Base-by-base conservation (phyloP, 805 yeast species). In the Teunomyces tritomae region DNA sequence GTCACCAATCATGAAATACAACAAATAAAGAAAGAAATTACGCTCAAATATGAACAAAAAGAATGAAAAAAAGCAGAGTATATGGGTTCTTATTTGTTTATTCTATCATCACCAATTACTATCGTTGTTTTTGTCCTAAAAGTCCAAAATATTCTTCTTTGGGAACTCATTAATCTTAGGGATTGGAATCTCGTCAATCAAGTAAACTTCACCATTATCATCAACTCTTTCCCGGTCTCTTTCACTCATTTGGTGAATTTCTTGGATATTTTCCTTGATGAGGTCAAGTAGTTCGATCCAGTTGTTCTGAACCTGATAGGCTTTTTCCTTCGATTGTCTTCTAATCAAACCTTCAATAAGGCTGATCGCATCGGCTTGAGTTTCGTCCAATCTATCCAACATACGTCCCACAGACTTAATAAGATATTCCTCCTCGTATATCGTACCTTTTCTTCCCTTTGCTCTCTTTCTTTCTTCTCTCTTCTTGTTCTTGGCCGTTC, bases 401-500 rank as follows among this genome's bases (percentile, higher is more conserved):
- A 94, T 76, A 62, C 99, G 82, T 3, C 96, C 94, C 49, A 89
- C 83, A 3, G 97, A 91, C 56, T 81, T 82, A 42, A 94, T 84
- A 48, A 94, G 78, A 65, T 94, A 94, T 64, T 94, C 98, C 64
- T 94, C 99, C 66, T 94, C 99, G 61, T 94, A 94, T 16, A 94
- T 87, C 5, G 97, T 92, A 41, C 98, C 98, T 71, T 94, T 94
- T 74, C 95, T 89, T 50, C 99, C 99, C 58, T 96, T 82, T 2
- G 99, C 99, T 50, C 83, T 80, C 71, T 94, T 94, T 59, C 99
- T 82, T 63, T 92, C 99, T 67, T 92, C 97, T 55, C 99, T 82
- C 64, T 96, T 87, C 55, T 84, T 82, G 67, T 94, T 94, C 70
- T 94, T 94, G 5, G 95, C 80, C 0, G 99, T 91, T 60, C 86